phyloP scores from a whole-genome alignment of 306 rosid species.

The barrel medic (Medicago truncatula) region MtrunA17r5.0-ANR NC_053043.1:5372501-5373000 shows the following conservation, averaged over 20 bases:
- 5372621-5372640: constrained; percentile 45
- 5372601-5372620: constrained; percentile 4
- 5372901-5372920: constrained; percentile 8
- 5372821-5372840: constrained; percentile 45
- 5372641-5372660: constrained; percentile 41
- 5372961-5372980: constrained; percentile 27
- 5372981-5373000: constrained; percentile 13
- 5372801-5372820: constrained; percentile 20
- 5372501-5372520: constrained; percentile 56
- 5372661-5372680: constrained; percentile 41
- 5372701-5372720: constrained; percentile 49
- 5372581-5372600: constrained; percentile 39
- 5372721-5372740: constrained; percentile 13
- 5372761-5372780: too few species aligned
- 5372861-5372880: constrained; percentile 43
- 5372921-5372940: background rate
- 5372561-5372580: background rate
- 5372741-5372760: background rate
- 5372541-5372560: background rate
- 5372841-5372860: constrained; percentile 44
- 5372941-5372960: constrained; percentile 31
- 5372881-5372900: background rate
- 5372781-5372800: constrained; percentile 10
- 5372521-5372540: constrained; percentile 32
- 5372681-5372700: constrained; percentile 47